Evolutionary conservation across 768 basidiomycete genomes (phyloP), one percentile per base, ranked within the genome.

Genomic region (Galerina sulciceps): DNA sequence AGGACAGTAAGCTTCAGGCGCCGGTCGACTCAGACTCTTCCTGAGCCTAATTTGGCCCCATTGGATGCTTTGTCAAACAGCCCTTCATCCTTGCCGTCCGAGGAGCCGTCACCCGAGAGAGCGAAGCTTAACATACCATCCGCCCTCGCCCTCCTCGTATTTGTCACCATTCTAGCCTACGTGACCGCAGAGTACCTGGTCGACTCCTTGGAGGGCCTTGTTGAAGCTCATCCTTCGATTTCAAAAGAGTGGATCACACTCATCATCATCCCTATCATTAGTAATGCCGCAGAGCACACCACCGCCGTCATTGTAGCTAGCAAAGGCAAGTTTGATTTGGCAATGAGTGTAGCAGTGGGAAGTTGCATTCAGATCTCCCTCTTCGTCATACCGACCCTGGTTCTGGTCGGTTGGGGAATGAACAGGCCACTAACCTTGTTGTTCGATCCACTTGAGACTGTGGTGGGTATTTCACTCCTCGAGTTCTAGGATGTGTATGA

Each of bases 231-330:
- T 53, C 75, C 75, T 9, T 68, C 57, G 45, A 66, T 81, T 15
- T 78, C 76, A 31, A 78, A 79, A 60, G 76, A 80, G 54, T 79
- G 76, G 74, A 73, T 80, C 57, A 79, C 78, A 1, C 70, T 79
- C 13, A 79, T 81, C 57, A 68, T 81, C 61, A 76, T 81, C 37
- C 78, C 77, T 6, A 64, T 79, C 23, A 75, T 78, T 53, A 73
- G 75, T 45, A 78, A 78, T 46, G 76, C 78, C 15, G 76, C 78
- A 9, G 77, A 78, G 62, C 76, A 77, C 51, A 69, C 75, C 41
- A 78, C 78, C 3, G 77, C 76, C 14, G 76, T 79, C 34, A 71
- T 79, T 17, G 75, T 79, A 8, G 77, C 78, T 5, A 70, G 71
- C 35, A 77, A 77, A 53, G 76, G 75, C 13, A 78, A 77, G 58